A percentile compares a stretch with the other conserved stretches of the same genome.
These are phyloP conservation scores for Scleromitrula shiraiana DNA, from an alignment of 2,329 filamentous ascomycete species.

Conservation along the genomic window DNA sequence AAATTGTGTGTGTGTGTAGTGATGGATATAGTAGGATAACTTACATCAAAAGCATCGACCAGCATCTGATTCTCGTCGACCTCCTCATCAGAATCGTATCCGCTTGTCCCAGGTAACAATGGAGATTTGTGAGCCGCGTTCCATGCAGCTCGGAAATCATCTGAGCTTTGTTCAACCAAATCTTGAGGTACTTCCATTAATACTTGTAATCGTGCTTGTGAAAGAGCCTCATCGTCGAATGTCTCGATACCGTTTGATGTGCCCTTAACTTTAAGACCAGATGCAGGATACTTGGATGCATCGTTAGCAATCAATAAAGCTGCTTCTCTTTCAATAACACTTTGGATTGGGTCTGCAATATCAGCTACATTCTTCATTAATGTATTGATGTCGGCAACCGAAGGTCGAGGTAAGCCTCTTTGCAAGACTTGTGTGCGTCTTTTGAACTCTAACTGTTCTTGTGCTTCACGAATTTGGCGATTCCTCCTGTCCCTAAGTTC, in stretches of 20 bases:
- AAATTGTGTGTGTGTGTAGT: neutral
- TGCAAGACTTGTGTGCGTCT: constrained; percentile 90
- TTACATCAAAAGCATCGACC: constrained; percentile 62
- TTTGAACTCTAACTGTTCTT: constrained; percentile 63
- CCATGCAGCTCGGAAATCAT: constrained; percentile 47
- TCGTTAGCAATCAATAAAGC: constrained; percentile 77
- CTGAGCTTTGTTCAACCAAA: constrained; percentile 41
- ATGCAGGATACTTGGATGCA: constrained; percentile 64
- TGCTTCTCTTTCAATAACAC: constrained; percentile 67
- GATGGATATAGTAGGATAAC: constrained; percentile 24
- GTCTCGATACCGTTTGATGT: constrained; percentile 49
- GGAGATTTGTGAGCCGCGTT: constrained; percentile 44
- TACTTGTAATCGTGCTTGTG: constrained; percentile 69
- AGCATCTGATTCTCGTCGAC: constrained; percentile 32
- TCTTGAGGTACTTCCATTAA: constrained; percentile 38
- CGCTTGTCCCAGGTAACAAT: constrained; percentile 69
- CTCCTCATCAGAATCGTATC: constrained; percentile 69
- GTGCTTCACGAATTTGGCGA: constrained; percentile 62
- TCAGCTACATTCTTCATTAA: constrained; percentile 57
- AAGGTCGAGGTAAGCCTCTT: constrained; percentile 69
- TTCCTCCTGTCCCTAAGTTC: constrained; percentile 76
- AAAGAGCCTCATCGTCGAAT: constrained; percentile 64
- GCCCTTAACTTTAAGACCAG: constrained; percentile 57
- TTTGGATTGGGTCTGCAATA: constrained; percentile 55
- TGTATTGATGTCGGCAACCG: constrained; percentile 59